Base-by-base conservation (phyloP, 1,284 basidiomycete genomes). In the Tylopilus sp. region DNA sequence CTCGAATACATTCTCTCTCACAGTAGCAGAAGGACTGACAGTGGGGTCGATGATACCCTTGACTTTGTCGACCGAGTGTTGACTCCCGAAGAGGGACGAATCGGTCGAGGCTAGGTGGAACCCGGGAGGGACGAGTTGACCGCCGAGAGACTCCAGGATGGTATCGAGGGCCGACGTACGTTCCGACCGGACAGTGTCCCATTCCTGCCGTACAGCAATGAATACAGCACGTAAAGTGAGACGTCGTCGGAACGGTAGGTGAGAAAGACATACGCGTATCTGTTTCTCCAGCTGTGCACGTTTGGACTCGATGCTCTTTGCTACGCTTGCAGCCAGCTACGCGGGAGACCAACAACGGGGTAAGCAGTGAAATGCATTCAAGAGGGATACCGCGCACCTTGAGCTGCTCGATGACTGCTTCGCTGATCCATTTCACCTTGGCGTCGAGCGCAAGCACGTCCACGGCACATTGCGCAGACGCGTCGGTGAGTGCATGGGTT, bases 401-500 rank as follows among this genome's bases (percentile, higher is more conserved):
- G 60, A 94, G 83, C 73, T 95, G 93, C 66, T 93, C 91, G 16
- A 88, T 72, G 22, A 94, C 88, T 4, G 90, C 91, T 51, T 91
- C 86, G 41, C 84, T 86, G 61, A 92, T 83, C 93, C 92, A 95
- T 55, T 85, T 84, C 12, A 93, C 87, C 77, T 91, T 92, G 29
- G 93, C 91, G 73, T 94, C 91, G 26, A 93, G 82, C 0, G 90
- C 89, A 36, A 94, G 83, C 5, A 94, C 86, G 72, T 93, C 91
- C 19, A 93, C 81, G 0, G 88, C 86, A 52, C 82, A 81, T 68
- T 88, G 86, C 0, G 91, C 86, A 4, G 93, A 92, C 53, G 84
- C 79, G 68, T 87, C 86, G 24, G 90, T 87, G 32, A 90, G 77
- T 1, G 79, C 72, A 69, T 90, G 87, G 1, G 92, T 91, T 33